Conservation (phyloP, 495 filamentous ascomycete species). For the Polyplosphaeria fusca region DNA sequence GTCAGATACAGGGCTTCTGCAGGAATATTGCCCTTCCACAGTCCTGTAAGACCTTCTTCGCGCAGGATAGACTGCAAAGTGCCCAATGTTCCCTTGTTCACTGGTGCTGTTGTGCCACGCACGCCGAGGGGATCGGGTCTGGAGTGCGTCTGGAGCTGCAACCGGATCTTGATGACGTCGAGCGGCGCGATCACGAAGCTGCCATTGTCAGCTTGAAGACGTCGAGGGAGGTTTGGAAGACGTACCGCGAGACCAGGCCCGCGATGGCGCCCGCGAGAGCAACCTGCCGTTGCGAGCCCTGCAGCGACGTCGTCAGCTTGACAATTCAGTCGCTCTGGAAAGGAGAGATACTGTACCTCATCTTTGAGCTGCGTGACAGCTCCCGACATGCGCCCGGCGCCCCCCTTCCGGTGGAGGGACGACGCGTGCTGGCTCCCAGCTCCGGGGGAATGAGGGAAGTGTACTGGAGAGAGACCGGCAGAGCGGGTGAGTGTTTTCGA, state of each 20-base stretch:
- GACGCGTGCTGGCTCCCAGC: neutral
- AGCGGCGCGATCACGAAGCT: conserved; percentile 90
- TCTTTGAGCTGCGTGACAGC: conserved; percentile 76
- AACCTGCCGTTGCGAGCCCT: conserved; percentile 81
- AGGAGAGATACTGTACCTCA: conserved; percentile 57
- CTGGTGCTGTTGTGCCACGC: conserved; percentile 53
- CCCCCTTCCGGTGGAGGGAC: neutral
- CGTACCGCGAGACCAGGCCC: conserved; percentile 79
- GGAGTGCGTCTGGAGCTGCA: conserved; percentile 84
- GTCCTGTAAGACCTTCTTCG: conserved; percentile 76
- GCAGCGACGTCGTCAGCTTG: too few relatives aligned
- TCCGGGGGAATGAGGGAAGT: conserved; percentile 3
- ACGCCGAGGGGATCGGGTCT: conserved; percentile 63
- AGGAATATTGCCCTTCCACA: conserved; percentile 98
- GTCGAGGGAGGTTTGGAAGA: neutral
- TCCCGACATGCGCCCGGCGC: conserved; percentile 65
- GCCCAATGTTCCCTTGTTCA: conserved; percentile 74
- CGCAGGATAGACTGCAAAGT: conserved; percentile 73
- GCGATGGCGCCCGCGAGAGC: conserved; percentile 80
- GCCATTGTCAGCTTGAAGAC: neutral
- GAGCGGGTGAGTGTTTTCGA: conserved; percentile 3
- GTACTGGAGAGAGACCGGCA: conserved; percentile 7
- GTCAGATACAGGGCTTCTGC: conserved; percentile 89
- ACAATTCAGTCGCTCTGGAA: too few relatives aligned
- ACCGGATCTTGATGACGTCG: conserved; percentile 95